phyloP scores from a whole-genome alignment of 2,329 filamentous ascomycete genomes.

The Chaetomiaceae sp. region DNA sequence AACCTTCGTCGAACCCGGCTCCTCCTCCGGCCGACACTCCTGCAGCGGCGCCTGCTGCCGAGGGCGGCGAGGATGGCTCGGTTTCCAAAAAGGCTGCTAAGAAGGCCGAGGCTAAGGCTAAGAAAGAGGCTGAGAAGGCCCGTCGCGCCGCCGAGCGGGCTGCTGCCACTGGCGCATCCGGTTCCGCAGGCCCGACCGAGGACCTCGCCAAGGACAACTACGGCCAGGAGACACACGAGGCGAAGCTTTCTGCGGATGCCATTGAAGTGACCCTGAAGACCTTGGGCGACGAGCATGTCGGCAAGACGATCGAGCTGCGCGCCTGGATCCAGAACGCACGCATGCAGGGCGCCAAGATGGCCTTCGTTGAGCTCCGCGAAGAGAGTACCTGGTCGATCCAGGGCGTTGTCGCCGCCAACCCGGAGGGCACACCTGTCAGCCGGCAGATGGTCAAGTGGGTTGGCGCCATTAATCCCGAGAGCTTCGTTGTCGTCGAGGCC shows the following conservation, averaged over 20 bases:
- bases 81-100: constrained; percentile 77
- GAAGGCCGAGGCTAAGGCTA: constrained; percentile 80
- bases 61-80: constrained; percentile 38
- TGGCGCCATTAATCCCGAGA: constrained; percentile 69
- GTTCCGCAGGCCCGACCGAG: constrained; percentile 57
- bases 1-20: constrained; percentile 16
- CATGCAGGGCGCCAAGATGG: constrained; percentile 85
- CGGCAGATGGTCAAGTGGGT: constrained; percentile 96
- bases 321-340: constrained; percentile 84
- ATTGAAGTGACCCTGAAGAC: constrained; percentile 57
- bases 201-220: constrained; percentile 75
- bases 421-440: constrained; percentile 60
- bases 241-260: constrained; percentile 46
- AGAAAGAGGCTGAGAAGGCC: constrained; percentile 81
- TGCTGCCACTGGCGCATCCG: constrained; percentile 63
- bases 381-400: constrained; percentile 74
- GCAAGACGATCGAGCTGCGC: constrained; percentile 69
- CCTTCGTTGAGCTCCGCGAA: constrained; percentile 80
- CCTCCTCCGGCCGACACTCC: constrained; percentile 16
- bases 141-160: constrained; percentile 68
- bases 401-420: constrained; percentile 66
- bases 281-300: constrained; percentile 61
- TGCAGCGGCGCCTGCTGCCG: constrained; percentile 12
- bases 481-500: constrained; percentile 77
- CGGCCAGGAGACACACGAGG: constrained; percentile 59